Conservation (phyloP, 1,139 yeast species). For the Debaryomyces subglobosus region DNA sequence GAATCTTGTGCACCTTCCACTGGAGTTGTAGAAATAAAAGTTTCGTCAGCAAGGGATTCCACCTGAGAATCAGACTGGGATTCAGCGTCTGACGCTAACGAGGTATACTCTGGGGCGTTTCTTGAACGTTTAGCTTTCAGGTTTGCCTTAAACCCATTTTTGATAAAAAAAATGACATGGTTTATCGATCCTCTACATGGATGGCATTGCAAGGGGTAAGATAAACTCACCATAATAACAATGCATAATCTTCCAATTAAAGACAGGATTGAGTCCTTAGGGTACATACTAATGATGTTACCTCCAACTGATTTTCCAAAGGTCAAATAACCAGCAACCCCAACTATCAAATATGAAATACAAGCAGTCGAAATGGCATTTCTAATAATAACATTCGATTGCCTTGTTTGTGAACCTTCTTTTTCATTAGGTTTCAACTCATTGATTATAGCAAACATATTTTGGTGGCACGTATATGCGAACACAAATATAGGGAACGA, state of each 20-base stretch:
- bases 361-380: slow-evolving; percentile 63
- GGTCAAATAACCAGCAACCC: slow-evolving; percentile 81
- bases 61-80: slow-evolving; percentile 14
- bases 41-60: slow-evolving; percentile 29
- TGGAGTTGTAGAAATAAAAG: slow-evolving; percentile 50
- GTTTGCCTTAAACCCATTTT: slow-evolving; percentile 32
- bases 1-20: slow-evolving; percentile 55
- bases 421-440: slow-evolving; percentile 48
- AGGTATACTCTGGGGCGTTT: slow-evolving; percentile 17
- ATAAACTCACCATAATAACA: slow-evolving; percentile 66
- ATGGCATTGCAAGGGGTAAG: slow-evolving; percentile 77
- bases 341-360: slow-evolving; percentile 69
- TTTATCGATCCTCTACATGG: slow-evolving; percentile 76
- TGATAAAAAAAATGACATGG: slow-evolving; percentile 60
- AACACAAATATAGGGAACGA: slow-evolving; percentile 89
- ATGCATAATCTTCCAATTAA: slow-evolving; percentile 73
- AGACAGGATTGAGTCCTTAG: slow-evolving; percentile 56
- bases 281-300: slow-evolving; percentile 71
- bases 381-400: slow-evolving; percentile 56
- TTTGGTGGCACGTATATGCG: slow-evolving; percentile 96
- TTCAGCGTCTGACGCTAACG: slow-evolving; percentile 26
- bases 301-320: slow-evolving; percentile 77
- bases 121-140: slow-evolving; percentile 11
- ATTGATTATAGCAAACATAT: slow-evolving; percentile 85
- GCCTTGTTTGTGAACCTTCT: slow-evolving; percentile 53